These are phyloP conservation scores for Trypanosoma melophagium DNA, from an alignment of 208 protist species.

Conservation along the genomic window DNA sequence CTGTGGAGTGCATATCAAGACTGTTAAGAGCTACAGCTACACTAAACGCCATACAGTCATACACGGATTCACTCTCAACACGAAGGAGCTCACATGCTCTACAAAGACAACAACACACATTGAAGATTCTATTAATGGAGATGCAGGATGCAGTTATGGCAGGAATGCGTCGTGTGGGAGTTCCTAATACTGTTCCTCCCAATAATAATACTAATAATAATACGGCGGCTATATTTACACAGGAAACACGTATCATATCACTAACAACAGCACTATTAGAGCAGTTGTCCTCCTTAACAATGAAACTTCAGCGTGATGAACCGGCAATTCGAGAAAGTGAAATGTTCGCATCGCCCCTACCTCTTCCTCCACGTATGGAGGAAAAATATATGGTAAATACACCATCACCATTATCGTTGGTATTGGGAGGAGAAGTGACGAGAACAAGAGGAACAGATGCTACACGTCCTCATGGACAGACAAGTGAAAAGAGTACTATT, in stretches of 20 bases:
- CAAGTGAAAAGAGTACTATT: not conserved
- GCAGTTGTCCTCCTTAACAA: not conserved
- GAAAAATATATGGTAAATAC: not conserved
- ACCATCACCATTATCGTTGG: too few relatives aligned
- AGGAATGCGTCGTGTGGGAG: not conserved
- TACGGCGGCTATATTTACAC: not conserved
- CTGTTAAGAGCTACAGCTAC: conserved; percentile 6
- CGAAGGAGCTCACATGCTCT: not conserved
- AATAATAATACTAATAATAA: too few relatives aligned
- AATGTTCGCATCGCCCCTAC: not conserved
- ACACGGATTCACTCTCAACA: not conserved
- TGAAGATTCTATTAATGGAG: not conserved
- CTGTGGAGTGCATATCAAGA: conserved; percentile 10
- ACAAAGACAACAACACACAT: not conserved
- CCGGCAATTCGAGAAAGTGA: too few relatives aligned
- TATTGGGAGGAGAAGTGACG: not conserved
- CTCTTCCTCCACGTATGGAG: not conserved
- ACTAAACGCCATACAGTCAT: not conserved
- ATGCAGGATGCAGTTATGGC: not conserved
- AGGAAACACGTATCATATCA: conserved; percentile 4
- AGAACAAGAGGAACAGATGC: not conserved
- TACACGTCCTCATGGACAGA: not conserved
- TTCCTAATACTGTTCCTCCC: too few relatives aligned
- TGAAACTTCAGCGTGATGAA: not conserved
- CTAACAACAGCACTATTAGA: conserved; percentile 3